phyloP scores from a whole-genome alignment of 257 asterid species.

The Apocynum venetum region DNA sequence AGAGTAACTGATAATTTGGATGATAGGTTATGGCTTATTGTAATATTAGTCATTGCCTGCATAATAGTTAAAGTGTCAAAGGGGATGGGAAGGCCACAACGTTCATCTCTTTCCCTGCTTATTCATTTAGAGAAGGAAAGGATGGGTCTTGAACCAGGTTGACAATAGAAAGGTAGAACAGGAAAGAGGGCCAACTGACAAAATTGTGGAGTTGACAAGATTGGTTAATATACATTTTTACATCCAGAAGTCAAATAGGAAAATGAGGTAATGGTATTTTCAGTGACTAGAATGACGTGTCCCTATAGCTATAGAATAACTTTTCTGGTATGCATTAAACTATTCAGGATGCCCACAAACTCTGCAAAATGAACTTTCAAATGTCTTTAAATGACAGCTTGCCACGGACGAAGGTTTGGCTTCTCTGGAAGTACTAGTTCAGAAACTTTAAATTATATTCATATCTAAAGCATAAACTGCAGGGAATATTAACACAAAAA shows the following conservation, averaged over 20 bases:
- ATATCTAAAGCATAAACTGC: neutral
- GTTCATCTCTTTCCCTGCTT: neutral
- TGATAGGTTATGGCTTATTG: neutral
- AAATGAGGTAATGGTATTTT: neutral
- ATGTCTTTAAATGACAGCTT: neutral
- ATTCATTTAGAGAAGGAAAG: neutral
- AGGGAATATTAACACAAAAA: neutral
- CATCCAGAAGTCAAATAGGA: neutral
- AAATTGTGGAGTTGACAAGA: neutral
- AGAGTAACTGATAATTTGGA: neutral
- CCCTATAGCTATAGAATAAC: neutral
- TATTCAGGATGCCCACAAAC: neutral
- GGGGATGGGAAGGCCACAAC: neutral
- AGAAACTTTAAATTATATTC: neutral
- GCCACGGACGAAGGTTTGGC: neutral
- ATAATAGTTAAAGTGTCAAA: neutral
- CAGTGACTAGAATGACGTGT: neutral
- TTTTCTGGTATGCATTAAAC: neutral
- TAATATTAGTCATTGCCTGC: neutral
- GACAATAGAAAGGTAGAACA: neutral
- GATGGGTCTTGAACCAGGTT: neutral
- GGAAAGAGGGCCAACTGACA: neutral
- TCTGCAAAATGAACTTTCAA: neutral
- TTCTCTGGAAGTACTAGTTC: neutral
- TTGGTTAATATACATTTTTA: neutral